These are phyloP conservation scores for Telfairia occidentalis DNA, from an alignment of 331 rosid genomes.

Conservation along the genomic window DNA sequence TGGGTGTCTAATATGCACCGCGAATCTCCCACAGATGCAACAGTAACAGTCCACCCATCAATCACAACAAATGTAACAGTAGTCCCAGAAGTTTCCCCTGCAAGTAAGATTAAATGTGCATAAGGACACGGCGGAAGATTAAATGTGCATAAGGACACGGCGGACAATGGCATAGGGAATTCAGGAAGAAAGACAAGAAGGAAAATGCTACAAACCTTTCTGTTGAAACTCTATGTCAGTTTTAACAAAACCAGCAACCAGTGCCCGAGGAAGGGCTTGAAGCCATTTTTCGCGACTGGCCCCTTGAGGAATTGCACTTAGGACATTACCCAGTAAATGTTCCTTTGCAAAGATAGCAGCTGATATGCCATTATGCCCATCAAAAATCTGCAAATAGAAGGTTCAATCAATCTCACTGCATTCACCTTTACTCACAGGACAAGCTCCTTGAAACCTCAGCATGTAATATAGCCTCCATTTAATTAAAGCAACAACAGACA, in stretches of 20 bases:
- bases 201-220: slow-evolving; percentile 36
- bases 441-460: not conserved
- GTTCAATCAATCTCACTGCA: slow-evolving; percentile 14
- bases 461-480: not conserved
- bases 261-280: slow-evolving; percentile 89
- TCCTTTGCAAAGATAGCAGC: slow-evolving; percentile 92
- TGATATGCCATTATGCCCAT: slow-evolving; percentile 95
- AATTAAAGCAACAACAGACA: slow-evolving; percentile 13
- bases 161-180: not conserved
- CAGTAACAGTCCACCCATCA: slow-evolving; percentile 96
- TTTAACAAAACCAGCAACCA: slow-evolving; percentile 95
- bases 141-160: slow-evolving; percentile 9
- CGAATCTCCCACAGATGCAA: slow-evolving; percentile 98
- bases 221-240: slow-evolving; percentile 97
- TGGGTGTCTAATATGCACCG: slow-evolving; percentile 93
- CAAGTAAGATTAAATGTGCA: slow-evolving; percentile 15
- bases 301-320: slow-evolving; percentile 93
- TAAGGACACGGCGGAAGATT: slow-evolving; percentile 4
- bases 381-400: slow-evolving; percentile 67
- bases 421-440: slow-evolving; percentile 10
- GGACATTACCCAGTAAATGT: slow-evolving; percentile 57
- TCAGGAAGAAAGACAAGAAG: not conserved
- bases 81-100: slow-evolving; percentile 99
- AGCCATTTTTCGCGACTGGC: slow-evolving; percentile 87
- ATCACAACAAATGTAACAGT: slow-evolving; percentile 87